Evolutionary conservation across 2,329 filamentous ascomycete genomes (phyloP).

Genomic region (Alternaria sp.): DNA sequence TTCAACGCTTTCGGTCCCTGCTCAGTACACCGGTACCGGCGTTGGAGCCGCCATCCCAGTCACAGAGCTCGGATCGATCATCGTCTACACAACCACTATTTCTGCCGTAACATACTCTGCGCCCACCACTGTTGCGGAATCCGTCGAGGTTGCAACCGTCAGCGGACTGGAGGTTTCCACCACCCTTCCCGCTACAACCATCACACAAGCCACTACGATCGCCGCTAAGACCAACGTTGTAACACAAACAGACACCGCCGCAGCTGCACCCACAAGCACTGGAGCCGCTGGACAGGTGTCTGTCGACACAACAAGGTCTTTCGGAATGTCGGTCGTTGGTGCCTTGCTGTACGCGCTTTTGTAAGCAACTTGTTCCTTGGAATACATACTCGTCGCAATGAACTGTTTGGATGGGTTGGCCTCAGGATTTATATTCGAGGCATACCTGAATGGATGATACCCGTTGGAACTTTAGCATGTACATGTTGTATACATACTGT

Average conservation of each 20-base stretch:
- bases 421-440: constrained; percentile 4
- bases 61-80: constrained; percentile 53
- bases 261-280: constrained; percentile 28
- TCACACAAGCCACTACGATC: constrained; percentile 37
- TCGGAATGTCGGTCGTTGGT: constrained; percentile 38
- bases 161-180: constrained; percentile 30
- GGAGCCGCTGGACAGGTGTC: constrained; percentile 32
- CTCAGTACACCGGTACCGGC: constrained; percentile 57
- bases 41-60: constrained; percentile 58
- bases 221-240: constrained; percentile 31
- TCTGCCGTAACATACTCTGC: constrained; percentile 38
- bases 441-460: constrained; percentile 32
- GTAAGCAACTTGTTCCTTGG: constrained; percentile 12
- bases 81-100: constrained; percentile 49
- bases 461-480: constrained; percentile 18
- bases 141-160: constrained; percentile 29
- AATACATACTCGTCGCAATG: not conserved
- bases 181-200: constrained; percentile 32
- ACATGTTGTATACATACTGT: constrained; percentile 13
- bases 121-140: constrained; percentile 34
- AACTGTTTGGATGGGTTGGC: not conserved
- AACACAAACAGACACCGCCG: constrained; percentile 27
- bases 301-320: constrained; percentile 29
- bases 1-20: constrained; percentile 55
- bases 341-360: constrained; percentile 38